phyloP scores from a whole-genome alignment of 228 moss, liverwort and hornwort species.

The Sphagnum fallax region DNA sequence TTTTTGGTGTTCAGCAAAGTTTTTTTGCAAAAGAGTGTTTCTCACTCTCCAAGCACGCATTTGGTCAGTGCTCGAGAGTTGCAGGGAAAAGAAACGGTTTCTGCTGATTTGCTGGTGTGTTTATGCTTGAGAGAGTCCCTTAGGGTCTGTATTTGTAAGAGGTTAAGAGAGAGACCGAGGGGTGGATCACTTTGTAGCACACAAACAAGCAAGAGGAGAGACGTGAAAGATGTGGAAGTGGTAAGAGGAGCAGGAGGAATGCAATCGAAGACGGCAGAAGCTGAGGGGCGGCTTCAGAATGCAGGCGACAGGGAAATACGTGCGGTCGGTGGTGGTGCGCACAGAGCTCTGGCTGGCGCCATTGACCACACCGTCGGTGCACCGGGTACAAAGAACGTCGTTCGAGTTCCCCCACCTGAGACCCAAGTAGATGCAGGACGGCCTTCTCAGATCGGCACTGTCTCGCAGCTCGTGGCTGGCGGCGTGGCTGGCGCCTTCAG shows the following conservation, averaged over 20 bases:
- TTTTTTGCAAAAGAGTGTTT: too few species aligned
- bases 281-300: conserved; percentile 32
- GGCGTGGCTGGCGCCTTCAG: conserved; percentile 95
- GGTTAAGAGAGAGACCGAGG: too few species aligned
- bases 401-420: conserved; percentile 41
- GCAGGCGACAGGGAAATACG: conserved; percentile 59
- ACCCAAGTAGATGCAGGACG: conserved; percentile 52
- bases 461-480: conserved; percentile 80
- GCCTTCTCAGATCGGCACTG: conserved; percentile 84
- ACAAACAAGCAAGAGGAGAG: too few species aligned
- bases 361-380: conserved; percentile 53
- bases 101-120: too few species aligned
- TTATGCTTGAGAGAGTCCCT: too few species aligned
- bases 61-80: too few species aligned
- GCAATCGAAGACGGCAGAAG: conserved; percentile 59
- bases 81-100: too few species aligned
- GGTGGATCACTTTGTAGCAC: too few species aligned
- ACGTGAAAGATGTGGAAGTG: conserved; percentile 26
- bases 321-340: conserved; percentile 62
- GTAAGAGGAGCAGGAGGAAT: conserved; percentile 45
- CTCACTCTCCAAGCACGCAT: too few species aligned
- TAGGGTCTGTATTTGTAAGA: too few species aligned
- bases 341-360: conserved; percentile 77
- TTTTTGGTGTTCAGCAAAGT: too few species aligned
- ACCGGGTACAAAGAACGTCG: conserved; percentile 43